Evolutionary conservation across 2,329 filamentous ascomycete species (phyloP), one percentile per base, ranked within the genome.

Genomic region (Lecanosticta acicola): DNA sequence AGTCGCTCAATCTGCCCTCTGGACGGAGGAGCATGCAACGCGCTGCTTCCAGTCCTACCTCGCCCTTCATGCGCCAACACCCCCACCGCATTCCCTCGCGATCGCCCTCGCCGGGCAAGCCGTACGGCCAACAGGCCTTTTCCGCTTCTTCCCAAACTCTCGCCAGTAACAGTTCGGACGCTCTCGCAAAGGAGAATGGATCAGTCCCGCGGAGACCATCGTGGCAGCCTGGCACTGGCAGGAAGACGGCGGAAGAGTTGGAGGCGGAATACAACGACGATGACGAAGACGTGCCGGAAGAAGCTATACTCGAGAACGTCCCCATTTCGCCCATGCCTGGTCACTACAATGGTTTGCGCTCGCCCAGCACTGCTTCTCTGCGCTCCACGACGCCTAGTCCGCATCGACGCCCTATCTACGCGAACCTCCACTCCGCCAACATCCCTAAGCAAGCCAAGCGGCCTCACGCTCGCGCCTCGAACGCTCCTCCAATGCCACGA

Each of bases 251-350:
- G 1, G 69, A 81, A 49, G 80, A 90, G 58, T 71, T 88, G 42
- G 87, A 93, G 62, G 78, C 79, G 44, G 86, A 91, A 61, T 90
- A 87, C 56, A 84, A 90, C 55, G 84, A 89, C 43, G 82, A 80
- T 43, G 85, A 89, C 59, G 80, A 87, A 51, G 75, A 78, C 46
- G 83, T 93, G 21, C 87, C 87, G 0, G 85, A 90, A 19, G 85
- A 87, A 43, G 77, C 86, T 18, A 76, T 89, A 42, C 77, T 93
- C 38, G 85, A 87, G 68, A 93, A 93, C 54, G 83, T 93, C 2
- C 87, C 87, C 3, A 80, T 93, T 37, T 90, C 86, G 0, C 87
- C 87, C 10, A 50, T 62, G 41, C 59, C 60, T 7, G 60, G 59
- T 32, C 59, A 59, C 16, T 66, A 68, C 18, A 65, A 66, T 32